A percentile compares a stretch with the other conserved stretches of the same genome.
Conservation (phyloP, 768 basidiomycete species). For the Tricholoma flavovirens region DNA sequence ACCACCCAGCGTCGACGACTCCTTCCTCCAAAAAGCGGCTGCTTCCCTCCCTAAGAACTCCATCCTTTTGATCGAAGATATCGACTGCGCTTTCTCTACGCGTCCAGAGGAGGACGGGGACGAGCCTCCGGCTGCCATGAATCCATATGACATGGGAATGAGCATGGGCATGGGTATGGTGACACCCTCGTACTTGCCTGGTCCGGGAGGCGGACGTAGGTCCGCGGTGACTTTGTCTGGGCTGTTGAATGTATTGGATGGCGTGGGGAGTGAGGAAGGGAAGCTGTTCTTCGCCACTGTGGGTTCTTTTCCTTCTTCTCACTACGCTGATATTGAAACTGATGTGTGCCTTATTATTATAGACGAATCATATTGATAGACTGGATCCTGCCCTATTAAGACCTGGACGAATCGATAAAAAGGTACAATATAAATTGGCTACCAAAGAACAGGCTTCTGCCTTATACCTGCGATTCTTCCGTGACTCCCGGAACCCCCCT, state of each 20-base stretch:
- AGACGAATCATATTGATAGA: slow-evolving; percentile 54
- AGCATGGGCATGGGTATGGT: slow-evolving; percentile 9
- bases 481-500: slow-evolving; percentile 3
- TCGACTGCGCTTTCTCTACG: slow-evolving; percentile 53
- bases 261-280: slow-evolving; percentile 56
- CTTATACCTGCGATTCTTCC: slow-evolving; percentile 48
- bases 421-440: slow-evolving; percentile 45
- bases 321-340: not conserved
- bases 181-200: not conserved
- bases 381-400: slow-evolving; percentile 51
- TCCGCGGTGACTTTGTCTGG: slow-evolving; percentile 47
- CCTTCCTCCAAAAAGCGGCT: slow-evolving; percentile 39
- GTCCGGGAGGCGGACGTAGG: slow-evolving; percentile 10
- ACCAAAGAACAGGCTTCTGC: slow-evolving; percentile 39
- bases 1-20: slow-evolving; percentile 41
- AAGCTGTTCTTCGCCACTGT: slow-evolving; percentile 58
- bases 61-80: slow-evolving; percentile 56
- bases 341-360: not conserved
- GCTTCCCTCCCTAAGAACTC: slow-evolving; percentile 44
- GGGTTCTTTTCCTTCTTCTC: slow-evolving; percentile 9
- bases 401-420: slow-evolving; percentile 52
- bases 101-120: slow-evolving; percentile 35
- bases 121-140: not conserved
- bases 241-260: slow-evolving; percentile 54
- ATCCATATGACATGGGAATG: not conserved